Base-by-base conservation (phyloP, 495 filamentous ascomycete species). In the Neurospora sp. region DNA sequence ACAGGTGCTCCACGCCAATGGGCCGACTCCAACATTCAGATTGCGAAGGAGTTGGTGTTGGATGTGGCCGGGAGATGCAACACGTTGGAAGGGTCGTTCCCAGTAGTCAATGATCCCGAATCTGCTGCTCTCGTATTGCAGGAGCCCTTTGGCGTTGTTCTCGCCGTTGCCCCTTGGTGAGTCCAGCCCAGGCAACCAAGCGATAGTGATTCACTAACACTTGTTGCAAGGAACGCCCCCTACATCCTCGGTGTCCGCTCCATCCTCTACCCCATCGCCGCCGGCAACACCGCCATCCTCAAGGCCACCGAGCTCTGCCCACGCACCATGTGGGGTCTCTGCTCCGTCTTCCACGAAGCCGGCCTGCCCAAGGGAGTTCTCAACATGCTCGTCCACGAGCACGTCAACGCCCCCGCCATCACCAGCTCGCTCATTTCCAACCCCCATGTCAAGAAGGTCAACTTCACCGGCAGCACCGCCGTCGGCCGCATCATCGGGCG, bases 81-180 rank as follows among this genome's bases (percentile, higher is more conserved):
- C 8, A 81, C 82, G 5, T 81, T 96, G 11, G 82, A 87, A 39
- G 92, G 93, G 3, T 80, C 79, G 12, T 85, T 94, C 39, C 91
- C 92, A 0, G 82, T 84, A 11, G 82, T 87, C 9, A 76, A 79
- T 3, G 79, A 89, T 27, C 82, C 87, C n/a, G 87, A 86, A 8
- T 84, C 83, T 46, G 84, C 85, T n/a, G 91, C 91, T 0, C 84
- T 97, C 76, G 82, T 97, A n/a, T 82, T 89, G 69, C 92, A 90
- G 76, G 91, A 96, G 79, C 94, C 94, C 5, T 93, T 89, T 75
- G 94, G 94, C 22, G 93, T 96, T 37, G 82, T 94, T 3, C 83
- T 97, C 16, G 89, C 87, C 39, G 93, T 96, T 81, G 93, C 93
- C 22, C 93, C 94, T 39, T 97, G 94, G 92, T 93, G 84, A 75